Percentiles rank a stretch among this genome's conserved stretches.
These are phyloP conservation scores for Pythium angustatum DNA, from an alignment of 352 stramenopile species.

Conservation along the genomic window DNA sequence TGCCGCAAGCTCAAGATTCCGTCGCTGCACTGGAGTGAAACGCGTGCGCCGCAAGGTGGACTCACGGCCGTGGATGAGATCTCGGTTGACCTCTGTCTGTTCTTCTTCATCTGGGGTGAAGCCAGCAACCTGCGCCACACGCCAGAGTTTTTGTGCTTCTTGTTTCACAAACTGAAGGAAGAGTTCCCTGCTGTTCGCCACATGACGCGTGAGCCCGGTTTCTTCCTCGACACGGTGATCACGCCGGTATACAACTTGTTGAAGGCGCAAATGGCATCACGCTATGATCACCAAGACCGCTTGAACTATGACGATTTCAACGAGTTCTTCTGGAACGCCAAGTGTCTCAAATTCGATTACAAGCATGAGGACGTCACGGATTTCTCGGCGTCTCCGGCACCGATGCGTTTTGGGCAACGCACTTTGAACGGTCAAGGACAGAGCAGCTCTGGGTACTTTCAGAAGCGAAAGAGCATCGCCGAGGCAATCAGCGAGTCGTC, in stretches of 20 bases:
- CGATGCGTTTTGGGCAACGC: conserved; percentile 54
- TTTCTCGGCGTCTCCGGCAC: conserved; percentile 54
- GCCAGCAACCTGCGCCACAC: conserved; percentile 97
- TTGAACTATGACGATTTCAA: conserved; percentile 99
- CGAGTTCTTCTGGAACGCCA: conserved; percentile 99
- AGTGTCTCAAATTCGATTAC: conserved; percentile 95
- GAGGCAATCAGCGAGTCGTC: conserved; percentile 88
- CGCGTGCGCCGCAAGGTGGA: conserved; percentile 67
- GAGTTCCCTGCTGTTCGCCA: conserved; percentile 76
- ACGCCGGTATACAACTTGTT: conserved; percentile 93
- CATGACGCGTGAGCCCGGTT: conserved; percentile 88
- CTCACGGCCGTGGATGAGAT: conserved; percentile 89
- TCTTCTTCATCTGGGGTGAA: conserved; percentile 99
- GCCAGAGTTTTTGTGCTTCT: conserved; percentile 97
- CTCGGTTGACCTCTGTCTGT: conserved; percentile 88
- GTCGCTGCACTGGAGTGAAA: conserved; percentile 69
- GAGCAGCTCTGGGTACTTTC: conserved; percentile 39
- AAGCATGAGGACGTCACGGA: conserved; percentile 87
- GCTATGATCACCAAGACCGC: conserved; percentile 92
- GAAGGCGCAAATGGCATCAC: conserved; percentile 85
- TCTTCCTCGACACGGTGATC: conserved; percentile 98
- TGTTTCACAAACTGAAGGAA: conserved; percentile 96
- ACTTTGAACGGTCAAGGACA: conserved; percentile 26
- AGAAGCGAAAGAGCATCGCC: conserved; percentile 82
- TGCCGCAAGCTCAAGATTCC: conserved; percentile 82